Evolutionary conservation across 352 stramenopile genomes (phyloP).

Genomic region (Thraustochytrium aureum): DNA sequence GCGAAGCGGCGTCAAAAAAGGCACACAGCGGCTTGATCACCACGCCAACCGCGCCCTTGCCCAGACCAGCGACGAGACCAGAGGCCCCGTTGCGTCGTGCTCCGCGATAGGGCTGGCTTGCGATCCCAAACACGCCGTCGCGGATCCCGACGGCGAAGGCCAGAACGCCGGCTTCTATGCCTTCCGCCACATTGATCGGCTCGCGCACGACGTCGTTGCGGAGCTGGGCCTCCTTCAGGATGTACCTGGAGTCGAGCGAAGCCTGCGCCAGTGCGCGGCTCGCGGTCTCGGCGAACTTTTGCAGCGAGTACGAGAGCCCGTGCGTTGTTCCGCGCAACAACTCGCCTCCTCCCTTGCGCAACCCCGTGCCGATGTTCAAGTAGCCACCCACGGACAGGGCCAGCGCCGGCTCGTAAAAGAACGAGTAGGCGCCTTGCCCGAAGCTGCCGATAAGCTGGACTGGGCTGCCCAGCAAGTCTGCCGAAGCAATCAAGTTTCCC

Average conservation of each 20-base stretch:
- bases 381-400: constrained; percentile 50
- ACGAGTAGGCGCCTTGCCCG: constrained; percentile 43
- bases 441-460: constrained; percentile 52
- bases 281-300: constrained; percentile 45
- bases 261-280: constrained; percentile 39
- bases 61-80: constrained; percentile 2
- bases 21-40: constrained; percentile 46
- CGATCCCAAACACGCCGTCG: constrained; percentile 7
- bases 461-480: constrained; percentile 44
- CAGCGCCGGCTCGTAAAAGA: constrained; percentile 51
- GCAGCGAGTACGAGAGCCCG: not conserved
- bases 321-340: constrained; percentile 41
- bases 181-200: constrained; percentile 44
- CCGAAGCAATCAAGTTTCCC: constrained; percentile 44
- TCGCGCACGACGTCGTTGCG: constrained; percentile 41
- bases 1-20: constrained; percentile 26
- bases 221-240: constrained; percentile 7
- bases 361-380: constrained; percentile 25
- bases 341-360: constrained; percentile 38
- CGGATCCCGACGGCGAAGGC: constrained; percentile 8
- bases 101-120: constrained; percentile 11
- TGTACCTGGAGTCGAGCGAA: constrained; percentile 29
- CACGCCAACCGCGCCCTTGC: constrained; percentile 13
- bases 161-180: not conserved
- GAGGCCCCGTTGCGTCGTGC: not conserved